Conservation (phyloP, 805 yeast genomes). For the Ogataea methanolica region DNA sequence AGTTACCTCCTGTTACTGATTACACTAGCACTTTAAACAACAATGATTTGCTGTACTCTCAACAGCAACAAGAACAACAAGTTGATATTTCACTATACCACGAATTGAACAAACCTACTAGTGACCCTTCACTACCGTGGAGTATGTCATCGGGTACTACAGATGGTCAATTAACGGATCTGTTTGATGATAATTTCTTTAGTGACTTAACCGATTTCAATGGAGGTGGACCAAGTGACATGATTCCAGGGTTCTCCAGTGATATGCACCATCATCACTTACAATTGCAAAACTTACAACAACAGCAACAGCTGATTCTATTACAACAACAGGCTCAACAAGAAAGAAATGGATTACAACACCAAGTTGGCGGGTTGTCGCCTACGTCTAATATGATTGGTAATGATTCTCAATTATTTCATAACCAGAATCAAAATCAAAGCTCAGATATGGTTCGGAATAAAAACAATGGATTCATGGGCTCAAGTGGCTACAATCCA, state of each 20-base stretch:
- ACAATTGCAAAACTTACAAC: not conserved
- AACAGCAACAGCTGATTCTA: no score
- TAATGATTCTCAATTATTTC: no score
- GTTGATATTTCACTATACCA: conserved; percentile 4
- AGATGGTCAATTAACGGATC: conserved; percentile 18
- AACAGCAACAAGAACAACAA: conserved; percentile 8
- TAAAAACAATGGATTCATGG: conserved; percentile 3
- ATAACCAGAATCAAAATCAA: not conserved
- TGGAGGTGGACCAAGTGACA: conserved; percentile 12
- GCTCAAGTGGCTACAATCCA: conserved; percentile 22
- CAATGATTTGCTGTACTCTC: conserved; percentile 5
- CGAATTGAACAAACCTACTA: conserved; percentile 6
- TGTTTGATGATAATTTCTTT: conserved; percentile 31
- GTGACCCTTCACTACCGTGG: not conserved
- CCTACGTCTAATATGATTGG: no score
- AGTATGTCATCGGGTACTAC: not conserved
- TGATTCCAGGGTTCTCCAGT: conserved; percentile 7
- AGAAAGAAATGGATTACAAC: no score
- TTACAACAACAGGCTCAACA: not conserved
- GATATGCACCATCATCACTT: not conserved
- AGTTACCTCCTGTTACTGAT: conserved; percentile 33
- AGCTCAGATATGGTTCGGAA: not conserved
- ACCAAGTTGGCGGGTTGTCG: no score
- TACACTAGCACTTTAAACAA: conserved; percentile 12
- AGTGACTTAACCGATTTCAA: conserved; percentile 28